Percentiles rank a stretch among this genome's conserved stretches.
These are phyloP conservation scores for Chlorella sorokiniana DNA, from an alignment of 139 green algal genomes.

Conservation along the genomic window DNA sequence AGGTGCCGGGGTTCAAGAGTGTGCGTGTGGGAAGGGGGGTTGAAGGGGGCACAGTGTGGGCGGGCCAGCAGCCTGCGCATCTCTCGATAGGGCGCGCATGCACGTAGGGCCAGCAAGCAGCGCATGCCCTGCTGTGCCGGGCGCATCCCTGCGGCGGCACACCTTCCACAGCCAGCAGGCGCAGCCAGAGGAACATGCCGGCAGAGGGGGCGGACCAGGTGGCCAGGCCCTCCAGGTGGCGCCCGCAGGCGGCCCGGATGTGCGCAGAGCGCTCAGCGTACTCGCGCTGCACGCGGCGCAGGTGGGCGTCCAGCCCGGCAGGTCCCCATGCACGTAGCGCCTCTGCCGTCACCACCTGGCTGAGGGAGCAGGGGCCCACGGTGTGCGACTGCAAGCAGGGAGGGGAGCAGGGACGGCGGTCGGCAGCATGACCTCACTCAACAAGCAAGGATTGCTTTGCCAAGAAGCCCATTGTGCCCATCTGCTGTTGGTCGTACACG, in stretches of 20 bases:
- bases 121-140: no score
- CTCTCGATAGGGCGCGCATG: neutral
- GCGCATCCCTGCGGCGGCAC: no score
- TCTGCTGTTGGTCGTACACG: no score
- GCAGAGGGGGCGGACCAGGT: conserved; percentile 43
- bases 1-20: neutral
- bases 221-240: conserved; percentile 47
- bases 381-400: conserved; percentile 43
- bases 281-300: conserved; percentile 46
- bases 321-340: conserved; percentile 49
- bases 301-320: conserved; percentile 47
- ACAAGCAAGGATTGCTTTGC: neutral
- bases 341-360: conserved; percentile 43
- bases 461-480: neutral
- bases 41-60: neutral
- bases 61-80: no score
- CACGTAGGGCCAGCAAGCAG: neutral
- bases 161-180: conserved; percentile 33
- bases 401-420: neutral
- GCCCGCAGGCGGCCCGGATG: conserved; percentile 29
- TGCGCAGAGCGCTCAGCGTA: conserved; percentile 40
- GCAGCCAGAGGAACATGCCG: conserved; percentile 60
- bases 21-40: neutral
- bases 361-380: conserved; percentile 52
- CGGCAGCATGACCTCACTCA: neutral